Evolutionary conservation across 768 basidiomycete genomes (phyloP), one percentile per base, ranked within the genome.

Genomic region (Chiua virens): DNA sequence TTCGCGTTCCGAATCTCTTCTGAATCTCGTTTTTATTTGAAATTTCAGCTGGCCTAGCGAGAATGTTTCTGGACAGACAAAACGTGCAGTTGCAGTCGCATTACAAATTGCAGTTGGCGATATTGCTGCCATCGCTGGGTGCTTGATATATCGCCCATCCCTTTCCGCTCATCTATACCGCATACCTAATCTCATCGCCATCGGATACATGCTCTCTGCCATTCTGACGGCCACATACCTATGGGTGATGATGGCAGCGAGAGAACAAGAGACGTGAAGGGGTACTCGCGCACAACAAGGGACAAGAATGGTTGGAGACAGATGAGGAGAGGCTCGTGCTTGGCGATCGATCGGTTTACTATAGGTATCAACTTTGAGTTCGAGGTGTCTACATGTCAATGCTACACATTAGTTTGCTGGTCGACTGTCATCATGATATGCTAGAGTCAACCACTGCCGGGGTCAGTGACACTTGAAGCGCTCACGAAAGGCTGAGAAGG

Each of bases 51-150:
- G 84, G 80, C 81, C 82, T 1, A 74, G 78, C 17, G 83, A 86
- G 64, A 85, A 85, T 54, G 81, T 86, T n/a, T 82, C 82, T 13
- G 80, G 78, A 11, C 83, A 85, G 57, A 85, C 83, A 4, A 85
- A 85, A 61, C 76, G 84, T 13, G 82, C 84, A 0, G 74, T 82
- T 3, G 80, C 79, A 2, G 74, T 82, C 4, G 84, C 80, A 2
- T 76, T 81, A 75, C 85, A 85, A 59, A 84, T 86, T 42, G 79
- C 79, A 9, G 76, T 85, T 11, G 82, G 82, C 13, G 80, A 85
- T 54, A 68, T 81, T 32, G 84, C 81, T 3, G 81, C 83, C 17
- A 78, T 83, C 37, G 75, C 76, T 41, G 83, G 75, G 69, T 74
- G 79, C 43, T 67, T 83, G 48, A 71, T 84, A 46, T 84, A 83